phyloP scores from a whole-genome alignment of 306 rosid species.

The Rosa chinensis region DNA sequence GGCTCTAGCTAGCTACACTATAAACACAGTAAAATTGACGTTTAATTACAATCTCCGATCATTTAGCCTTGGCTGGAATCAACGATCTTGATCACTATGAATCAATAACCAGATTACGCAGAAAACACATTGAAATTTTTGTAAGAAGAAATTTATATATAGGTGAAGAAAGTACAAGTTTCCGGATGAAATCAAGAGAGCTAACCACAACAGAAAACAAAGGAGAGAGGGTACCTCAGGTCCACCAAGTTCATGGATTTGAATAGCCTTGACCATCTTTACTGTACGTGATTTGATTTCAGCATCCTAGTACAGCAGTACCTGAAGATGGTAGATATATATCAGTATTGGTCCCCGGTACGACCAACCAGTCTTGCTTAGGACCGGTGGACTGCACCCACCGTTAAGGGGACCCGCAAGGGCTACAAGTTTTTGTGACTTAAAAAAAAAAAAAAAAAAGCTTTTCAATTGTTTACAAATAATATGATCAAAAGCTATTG shows the following conservation, averaged over 20 bases:
- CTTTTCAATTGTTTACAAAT: no score
- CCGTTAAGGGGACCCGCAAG: not conserved
- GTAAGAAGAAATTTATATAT: not conserved
- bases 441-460: no score
- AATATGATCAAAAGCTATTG: no score
- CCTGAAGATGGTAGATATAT: not conserved
- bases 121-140: not conserved
- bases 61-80: not conserved
- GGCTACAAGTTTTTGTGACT: not conserved
- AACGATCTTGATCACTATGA: not conserved
- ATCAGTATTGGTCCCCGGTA: not conserved
- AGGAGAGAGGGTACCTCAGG: conserved; percentile 47
- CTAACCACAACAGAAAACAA: not conserved
- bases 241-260: conserved; percentile 72
- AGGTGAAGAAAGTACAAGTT: not conserved
- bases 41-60: not conserved
- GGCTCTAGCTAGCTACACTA: no score
- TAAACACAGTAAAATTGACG: not conserved
- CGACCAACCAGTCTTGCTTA: not conserved
- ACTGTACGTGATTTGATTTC: not conserved
- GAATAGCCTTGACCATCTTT: conserved; percentile 71
- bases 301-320: not conserved
- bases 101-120: not conserved
- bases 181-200: not conserved
- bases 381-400: not conserved